Evolutionary conservation across 2,329 filamentous ascomycete species (phyloP).

Genomic region (Diaporthe sp.): DNA sequence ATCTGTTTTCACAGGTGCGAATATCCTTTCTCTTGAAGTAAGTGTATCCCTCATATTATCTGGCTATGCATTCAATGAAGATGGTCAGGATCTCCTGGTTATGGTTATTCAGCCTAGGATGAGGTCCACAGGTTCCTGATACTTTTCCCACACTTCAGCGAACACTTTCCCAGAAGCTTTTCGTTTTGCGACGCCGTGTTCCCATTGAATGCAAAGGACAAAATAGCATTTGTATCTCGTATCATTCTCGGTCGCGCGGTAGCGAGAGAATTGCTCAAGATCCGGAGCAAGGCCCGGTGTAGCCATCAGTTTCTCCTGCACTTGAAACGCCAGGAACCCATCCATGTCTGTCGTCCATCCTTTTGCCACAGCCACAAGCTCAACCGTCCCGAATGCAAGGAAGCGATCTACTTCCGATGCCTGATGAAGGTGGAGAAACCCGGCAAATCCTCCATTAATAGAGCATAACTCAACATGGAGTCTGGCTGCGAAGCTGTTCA

Average conservation of each 20-base stretch:
- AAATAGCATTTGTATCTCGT: not conserved
- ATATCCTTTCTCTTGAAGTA: not conserved
- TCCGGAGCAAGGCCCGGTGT: not conserved
- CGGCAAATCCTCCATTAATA: not conserved
- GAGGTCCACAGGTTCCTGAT: not conserved
- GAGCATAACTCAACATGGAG: not conserved
- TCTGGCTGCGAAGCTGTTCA: too few species aligned
- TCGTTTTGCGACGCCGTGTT: not conserved
- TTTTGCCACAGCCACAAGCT: not conserved
- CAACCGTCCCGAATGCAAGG: not conserved
- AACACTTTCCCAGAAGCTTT: not conserved
- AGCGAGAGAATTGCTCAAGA: not conserved
- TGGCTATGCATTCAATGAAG: not conserved
- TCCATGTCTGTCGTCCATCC: not conserved
- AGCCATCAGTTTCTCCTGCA: not conserved
- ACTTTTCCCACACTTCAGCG: not conserved
- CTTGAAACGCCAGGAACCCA: not conserved
- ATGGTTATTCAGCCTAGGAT: not conserved
- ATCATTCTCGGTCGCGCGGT: not conserved
- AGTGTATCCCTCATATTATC: too few species aligned
- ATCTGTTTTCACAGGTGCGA: too few species aligned
- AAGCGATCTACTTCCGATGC: not conserved
- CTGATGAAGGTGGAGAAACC: not conserved
- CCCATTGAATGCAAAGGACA: not conserved
- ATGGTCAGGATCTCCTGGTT: not conserved